Percentiles rank a stretch among this genome's conserved stretches.
phyloP scores from a whole-genome alignment of 1,139 yeast species.

The Blastobotrys illinoisensis region DNA sequence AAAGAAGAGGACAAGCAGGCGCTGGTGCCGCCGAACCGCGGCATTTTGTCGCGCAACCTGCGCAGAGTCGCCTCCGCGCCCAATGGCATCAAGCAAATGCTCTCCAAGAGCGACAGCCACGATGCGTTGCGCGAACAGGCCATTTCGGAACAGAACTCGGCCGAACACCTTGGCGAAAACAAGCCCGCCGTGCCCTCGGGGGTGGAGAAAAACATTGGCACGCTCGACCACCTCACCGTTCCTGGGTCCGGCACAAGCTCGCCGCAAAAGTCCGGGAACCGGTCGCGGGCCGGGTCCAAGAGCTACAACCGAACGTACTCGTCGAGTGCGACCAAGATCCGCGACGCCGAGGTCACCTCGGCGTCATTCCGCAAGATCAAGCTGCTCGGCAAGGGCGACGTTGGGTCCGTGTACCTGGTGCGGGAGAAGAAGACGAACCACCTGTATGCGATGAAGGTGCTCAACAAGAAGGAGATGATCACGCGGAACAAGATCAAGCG shows the following conservation, averaged over 20 bases:
- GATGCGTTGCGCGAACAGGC: neutral
- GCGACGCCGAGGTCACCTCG: slow-evolving; percentile 79
- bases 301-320: slow-evolving; percentile 53
- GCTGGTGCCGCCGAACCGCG: slow-evolving; percentile 19
- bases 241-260: neutral
- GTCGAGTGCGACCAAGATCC: slow-evolving; percentile 58
- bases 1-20: neutral
- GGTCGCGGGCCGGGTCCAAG: slow-evolving; percentile 33
- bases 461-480: slow-evolving; percentile 89
- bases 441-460: slow-evolving; percentile 87
- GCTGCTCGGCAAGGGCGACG: slow-evolving; percentile 92
- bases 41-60: slow-evolving; percentile 48
- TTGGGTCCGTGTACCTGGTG: slow-evolving; percentile 91
- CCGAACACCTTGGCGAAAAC: neutral
- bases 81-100: slow-evolving; percentile 40
- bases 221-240: neutral
- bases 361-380: slow-evolving; percentile 83
- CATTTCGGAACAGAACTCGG: neutral
- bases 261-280: slow-evolving; percentile 4
- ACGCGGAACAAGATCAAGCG: slow-evolving; percentile 90
- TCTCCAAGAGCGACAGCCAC: slow-evolving; percentile 7
- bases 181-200: neutral
- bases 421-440: slow-evolving; percentile 70
- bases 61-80: slow-evolving; percentile 84
- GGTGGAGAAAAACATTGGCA: neutral